Evolutionary conservation across 2,329 filamentous ascomycete species (phyloP), one percentile per base, ranked within the genome.

Genomic region (Aspergillus alliaceus): DNA sequence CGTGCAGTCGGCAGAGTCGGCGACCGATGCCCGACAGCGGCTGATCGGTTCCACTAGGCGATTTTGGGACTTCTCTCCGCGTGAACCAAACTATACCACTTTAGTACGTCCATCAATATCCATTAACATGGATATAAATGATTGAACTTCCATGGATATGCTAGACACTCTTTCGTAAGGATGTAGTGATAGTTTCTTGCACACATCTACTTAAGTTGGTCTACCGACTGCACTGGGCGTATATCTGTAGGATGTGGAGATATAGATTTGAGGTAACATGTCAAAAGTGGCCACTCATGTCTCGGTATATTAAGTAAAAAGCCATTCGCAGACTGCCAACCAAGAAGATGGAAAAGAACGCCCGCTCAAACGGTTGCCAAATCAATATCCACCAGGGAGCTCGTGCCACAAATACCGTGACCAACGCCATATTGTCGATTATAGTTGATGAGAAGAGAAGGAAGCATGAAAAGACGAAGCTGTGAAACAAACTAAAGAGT

Each of bases 1-100:
- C 40, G 24, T 44, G 40, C 40, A 44, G 40, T 44, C 40, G 40
- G 40, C 40, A 39, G 34, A 39, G 25, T 52, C 50, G 50, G 50
- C 35, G 50, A 6, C 50, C 50, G 50, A 52, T 39, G 50, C n/a
- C 50, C 50, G 50, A 52, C 49, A 35, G 49, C 39, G 39, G 22
- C 14, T 42, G 22, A 42, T 42, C 39, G 6, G 22, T 15, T 24
- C 12, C 14, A 44, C 40, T 44, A 44, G 40, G 18, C 40, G 5
- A 8, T 29, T 44, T 44, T 27, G 12, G 40, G 24, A 9, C 11
- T 25, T 6, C 24, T 25, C 6, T 29, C 27, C 27, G 5, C 27
- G 27, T 29, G 27, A 29, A 29, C 27, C 27, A 29, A 29, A 29
- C 27, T 5, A n/a, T n/a, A n/a, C n/a, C n/a, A n/a, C n/a, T n/a